These are phyloP conservation scores for Mycena rosella DNA, from an alignment of 768 basidiomycete genomes.

Conservation along the genomic window DNA sequence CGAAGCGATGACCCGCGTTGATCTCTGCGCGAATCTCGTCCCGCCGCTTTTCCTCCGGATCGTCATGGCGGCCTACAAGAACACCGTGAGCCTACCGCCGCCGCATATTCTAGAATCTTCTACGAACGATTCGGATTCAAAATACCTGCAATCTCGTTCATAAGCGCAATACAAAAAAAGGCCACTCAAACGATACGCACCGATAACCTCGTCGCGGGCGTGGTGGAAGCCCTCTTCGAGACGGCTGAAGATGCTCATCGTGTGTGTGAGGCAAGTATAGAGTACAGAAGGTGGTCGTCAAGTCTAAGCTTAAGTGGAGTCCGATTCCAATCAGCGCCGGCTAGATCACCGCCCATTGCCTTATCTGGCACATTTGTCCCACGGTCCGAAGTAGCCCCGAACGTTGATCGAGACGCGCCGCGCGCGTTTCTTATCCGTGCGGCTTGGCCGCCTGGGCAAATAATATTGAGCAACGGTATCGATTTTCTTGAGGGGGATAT, in stretches of 20 bases:
- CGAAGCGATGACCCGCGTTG: conserved; percentile 83
- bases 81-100: not conserved
- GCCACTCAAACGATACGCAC: conserved; percentile 30
- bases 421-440: no score
- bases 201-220: conserved; percentile 56
- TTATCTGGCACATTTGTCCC: not conserved
- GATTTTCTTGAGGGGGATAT: no score
- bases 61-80: conserved; percentile 75
- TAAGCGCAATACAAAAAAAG: not conserved
- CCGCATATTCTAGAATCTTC: not conserved
- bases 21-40: conserved; percentile 84
- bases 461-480: no score
- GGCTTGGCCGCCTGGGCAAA: no score
- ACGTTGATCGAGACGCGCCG: no score
- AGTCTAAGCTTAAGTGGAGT: no score
- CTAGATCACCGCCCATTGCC: conserved; percentile 4
- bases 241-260: conserved; percentile 57
- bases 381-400: no score
- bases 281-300: not conserved
- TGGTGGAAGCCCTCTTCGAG: conserved; percentile 53
- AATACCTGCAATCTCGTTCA: conserved; percentile 48
- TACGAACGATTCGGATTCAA: conserved; percentile 62
- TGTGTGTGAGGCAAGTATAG: not conserved
- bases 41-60: conserved; percentile 75
- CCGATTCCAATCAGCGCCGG: not conserved